Percentiles rank a stretch among this genome's conserved stretches.
Conservation (phyloP, 1,139 yeast species). For the Hyphopichia burtonii region DNA sequence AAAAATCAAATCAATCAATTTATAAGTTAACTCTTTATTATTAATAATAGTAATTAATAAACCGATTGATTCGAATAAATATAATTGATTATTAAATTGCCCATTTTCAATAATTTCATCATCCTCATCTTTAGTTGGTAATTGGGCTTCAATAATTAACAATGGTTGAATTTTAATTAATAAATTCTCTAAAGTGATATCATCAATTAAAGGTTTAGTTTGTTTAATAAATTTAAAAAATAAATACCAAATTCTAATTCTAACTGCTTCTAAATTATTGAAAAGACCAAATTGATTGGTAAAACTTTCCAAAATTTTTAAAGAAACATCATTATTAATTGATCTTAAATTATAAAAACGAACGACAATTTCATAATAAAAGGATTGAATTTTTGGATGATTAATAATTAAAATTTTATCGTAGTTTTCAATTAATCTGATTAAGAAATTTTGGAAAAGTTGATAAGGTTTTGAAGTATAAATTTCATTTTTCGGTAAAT, state of each 20-base stretch:
- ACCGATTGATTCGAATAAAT: slow-evolving; percentile 81
- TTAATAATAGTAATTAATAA: slow-evolving; percentile 55
- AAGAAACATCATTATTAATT: slow-evolving; percentile 56
- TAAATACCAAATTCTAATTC: slow-evolving; percentile 86
- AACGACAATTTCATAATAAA: slow-evolving; percentile 80
- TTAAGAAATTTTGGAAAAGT: slow-evolving; percentile 60
- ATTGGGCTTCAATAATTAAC: slow-evolving; percentile 57
- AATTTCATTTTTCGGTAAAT: slow-evolving; percentile 63
- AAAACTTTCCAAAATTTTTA: slow-evolving; percentile 71
- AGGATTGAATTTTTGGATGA: slow-evolving; percentile 78
- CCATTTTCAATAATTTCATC: slow-evolving; percentile 57
- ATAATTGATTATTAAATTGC: slow-evolving; percentile 73
- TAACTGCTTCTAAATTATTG: slow-evolving; percentile 67
- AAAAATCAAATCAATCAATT: slow-evolving; percentile 60
- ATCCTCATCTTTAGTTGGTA: slow-evolving; percentile 52
- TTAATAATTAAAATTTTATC: slow-evolving; percentile 49
- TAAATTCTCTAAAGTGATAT: slow-evolving; percentile 34
- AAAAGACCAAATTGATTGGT: slow-evolving; percentile 81
- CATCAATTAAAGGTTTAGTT: slow-evolving; percentile 56
- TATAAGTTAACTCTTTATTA: slow-evolving; percentile 36
- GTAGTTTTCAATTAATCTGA: slow-evolving; percentile 58
- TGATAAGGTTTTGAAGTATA: slow-evolving; percentile 59
- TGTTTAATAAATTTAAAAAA: slow-evolving; percentile 79
- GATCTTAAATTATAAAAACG: slow-evolving; percentile 62
- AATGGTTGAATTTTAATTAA: slow-evolving; percentile 46